phyloP scores from a whole-genome alignment of 352 stramenopile species.

The Phytophthora hybrid region DNA sequence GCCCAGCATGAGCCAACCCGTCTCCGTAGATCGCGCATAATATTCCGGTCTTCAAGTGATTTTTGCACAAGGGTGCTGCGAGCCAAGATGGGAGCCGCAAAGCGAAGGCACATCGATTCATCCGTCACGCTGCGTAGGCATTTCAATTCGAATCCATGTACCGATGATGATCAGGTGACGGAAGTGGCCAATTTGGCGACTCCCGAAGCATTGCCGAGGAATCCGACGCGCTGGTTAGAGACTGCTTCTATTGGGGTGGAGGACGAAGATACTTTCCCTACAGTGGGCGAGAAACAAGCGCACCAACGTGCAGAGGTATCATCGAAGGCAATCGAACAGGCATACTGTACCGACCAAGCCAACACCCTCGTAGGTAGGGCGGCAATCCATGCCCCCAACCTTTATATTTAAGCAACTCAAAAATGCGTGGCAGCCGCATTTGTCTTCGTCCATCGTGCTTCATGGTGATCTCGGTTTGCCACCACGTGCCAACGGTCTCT shows the following conservation, averaged over 20 bases:
- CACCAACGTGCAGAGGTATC: too few relatives aligned
- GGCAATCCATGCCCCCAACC: slow-evolving; percentile 10
- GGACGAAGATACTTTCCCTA: slow-evolving; percentile 19
- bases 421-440: slow-evolving; percentile 18
- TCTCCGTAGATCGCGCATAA: too few relatives aligned
- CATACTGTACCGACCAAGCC: slow-evolving; percentile 9
- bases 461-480: slow-evolving; percentile 9
- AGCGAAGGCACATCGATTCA: not conserved
- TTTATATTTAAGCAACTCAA: slow-evolving; percentile 38
- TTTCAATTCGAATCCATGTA: too few relatives aligned
- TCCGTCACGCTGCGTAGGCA: too few relatives aligned
- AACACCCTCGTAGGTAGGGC: slow-evolving; percentile 1
- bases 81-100: too few relatives aligned
- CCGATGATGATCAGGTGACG: not conserved
- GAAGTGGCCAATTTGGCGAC: not conserved
- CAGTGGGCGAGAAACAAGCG: too few relatives aligned
- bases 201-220: too few relatives aligned
- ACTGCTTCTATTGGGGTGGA: slow-evolving; percentile 18
- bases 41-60: too few relatives aligned
- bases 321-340: not conserved
- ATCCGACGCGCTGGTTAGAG: not conserved
- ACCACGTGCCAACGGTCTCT: slow-evolving; percentile 14
- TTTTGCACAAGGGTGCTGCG: too few relatives aligned
- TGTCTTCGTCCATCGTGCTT: slow-evolving; percentile 1
- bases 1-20: too few relatives aligned